Evolutionary conservation across 2,329 filamentous ascomycete genomes (phyloP).

Genomic region (Sarocladiaceae sp.): DNA sequence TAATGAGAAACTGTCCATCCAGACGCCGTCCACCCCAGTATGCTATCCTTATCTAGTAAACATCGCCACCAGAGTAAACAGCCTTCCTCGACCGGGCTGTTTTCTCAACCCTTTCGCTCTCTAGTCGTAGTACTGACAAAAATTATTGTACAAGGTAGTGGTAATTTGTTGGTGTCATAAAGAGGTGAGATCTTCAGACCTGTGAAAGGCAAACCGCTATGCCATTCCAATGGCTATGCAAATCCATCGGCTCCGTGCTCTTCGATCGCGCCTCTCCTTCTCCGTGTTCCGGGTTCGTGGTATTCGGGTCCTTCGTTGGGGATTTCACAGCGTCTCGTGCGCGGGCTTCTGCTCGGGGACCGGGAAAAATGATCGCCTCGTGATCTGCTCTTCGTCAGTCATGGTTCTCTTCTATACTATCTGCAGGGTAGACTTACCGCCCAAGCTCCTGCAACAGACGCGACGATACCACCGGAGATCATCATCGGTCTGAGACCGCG

Average conservation of each 20-base stretch:
- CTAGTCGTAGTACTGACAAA: not conserved
- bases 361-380: conserved; percentile 36
- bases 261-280: conserved; percentile 4
- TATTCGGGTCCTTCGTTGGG: not conserved
- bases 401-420: not conserved
- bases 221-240: too few species aligned
- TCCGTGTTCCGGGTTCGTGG: conserved; percentile 12
- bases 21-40: conserved; percentile 6
- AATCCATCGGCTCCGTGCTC: not conserved
- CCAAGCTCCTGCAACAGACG: conserved; percentile 78
- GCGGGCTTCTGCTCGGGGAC: conserved; percentile 23
- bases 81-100: too few species aligned
- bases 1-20: conserved; percentile 2
- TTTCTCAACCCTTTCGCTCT: conserved; percentile 3
- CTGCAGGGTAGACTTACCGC: conserved; percentile 58
- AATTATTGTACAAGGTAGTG: conserved; percentile 8
- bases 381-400: conserved; percentile 22
- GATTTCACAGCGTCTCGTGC: conserved; percentile 22
- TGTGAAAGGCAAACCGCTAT: too few species aligned
- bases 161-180: conserved; percentile 5
- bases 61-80: conserved; percentile 6
- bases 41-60: conserved; percentile 9
- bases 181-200: conserved; percentile 8
- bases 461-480: conserved; percentile 88
- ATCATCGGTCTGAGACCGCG: conserved; percentile 85